These are phyloP conservation scores for Trichoderma sp. DNA, from an alignment of 2,329 filamentous ascomycete genomes.

Conservation along the genomic window DNA sequence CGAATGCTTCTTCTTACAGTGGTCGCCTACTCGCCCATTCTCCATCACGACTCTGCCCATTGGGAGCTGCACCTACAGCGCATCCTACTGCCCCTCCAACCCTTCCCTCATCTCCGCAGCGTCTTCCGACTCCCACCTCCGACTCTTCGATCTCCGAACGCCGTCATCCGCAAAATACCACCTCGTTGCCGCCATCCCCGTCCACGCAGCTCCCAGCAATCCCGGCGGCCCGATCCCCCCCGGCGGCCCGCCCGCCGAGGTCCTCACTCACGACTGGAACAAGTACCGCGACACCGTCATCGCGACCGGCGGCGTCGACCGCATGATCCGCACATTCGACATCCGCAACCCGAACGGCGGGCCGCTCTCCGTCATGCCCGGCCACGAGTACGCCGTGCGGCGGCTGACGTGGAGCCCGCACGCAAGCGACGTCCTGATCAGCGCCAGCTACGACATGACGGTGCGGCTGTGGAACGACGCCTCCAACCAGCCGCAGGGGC, in stretches of 20 bases:
- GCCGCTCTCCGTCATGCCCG: slow-evolving; percentile 71
- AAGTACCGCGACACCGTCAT: slow-evolving; percentile 88
- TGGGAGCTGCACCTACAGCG: slow-evolving; percentile 90
- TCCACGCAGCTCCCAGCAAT: slow-evolving; percentile 67
- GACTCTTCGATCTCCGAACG: slow-evolving; percentile 88
- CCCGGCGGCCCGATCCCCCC: slow-evolving; percentile 39
- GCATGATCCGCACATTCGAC: slow-evolving; percentile 85
- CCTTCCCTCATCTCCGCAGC: slow-evolving; percentile 84
- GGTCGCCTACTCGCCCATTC: slow-evolving; percentile 75
- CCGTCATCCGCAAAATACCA: slow-evolving; percentile 87
- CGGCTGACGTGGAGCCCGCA: slow-evolving; percentile 91
- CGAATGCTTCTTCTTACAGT: slow-evolving; percentile 48
- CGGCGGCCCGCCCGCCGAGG: slow-evolving; percentile 69
- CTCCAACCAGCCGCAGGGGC: slow-evolving; percentile 45
- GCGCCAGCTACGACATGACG: slow-evolving; percentile 97
- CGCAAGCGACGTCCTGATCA: slow-evolving; percentile 82
- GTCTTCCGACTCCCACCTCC: slow-evolving; percentile 83
- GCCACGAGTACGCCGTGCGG: slow-evolving; percentile 89
- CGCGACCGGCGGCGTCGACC: slow-evolving; percentile 87
- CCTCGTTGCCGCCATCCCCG: slow-evolving; percentile 78
- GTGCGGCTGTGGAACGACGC: slow-evolving; percentile 90
- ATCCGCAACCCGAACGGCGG: slow-evolving; percentile 74
- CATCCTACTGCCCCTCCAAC: slow-evolving; percentile 86
- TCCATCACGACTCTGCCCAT: slow-evolving; percentile 86
- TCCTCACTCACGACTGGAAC: slow-evolving; percentile 97